Evolutionary conservation across 768 basidiomycete genomes (phyloP), one percentile per base, ranked within the genome.

Genomic region (Boletus sp.): DNA sequence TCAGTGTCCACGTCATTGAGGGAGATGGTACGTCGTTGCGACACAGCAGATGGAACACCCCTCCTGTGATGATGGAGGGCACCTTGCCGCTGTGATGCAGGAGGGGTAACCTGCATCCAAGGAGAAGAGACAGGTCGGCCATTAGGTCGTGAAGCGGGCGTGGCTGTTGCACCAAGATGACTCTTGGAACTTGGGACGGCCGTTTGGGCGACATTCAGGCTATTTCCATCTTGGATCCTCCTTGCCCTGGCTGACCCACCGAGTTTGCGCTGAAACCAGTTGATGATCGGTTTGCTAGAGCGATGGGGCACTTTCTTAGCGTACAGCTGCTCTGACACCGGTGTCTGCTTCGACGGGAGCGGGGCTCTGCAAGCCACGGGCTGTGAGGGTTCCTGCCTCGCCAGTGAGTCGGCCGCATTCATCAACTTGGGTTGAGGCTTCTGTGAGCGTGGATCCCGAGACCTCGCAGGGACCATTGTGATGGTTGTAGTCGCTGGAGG

Each of bases 211-310:
- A 54, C 42, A 25, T 47, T 52, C 50, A 63, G n/a, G 45, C 43
- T n/a, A 34, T 49, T 61, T 45, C 63, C 67, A 44, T 77, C 75
- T 10, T 73, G 70, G 15, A 69, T 71, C 51, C 84, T 78, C 69
- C 85, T 84, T 21, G 75, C 63, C 56, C 80, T 82, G 35, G 77
- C 83, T 21, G 85, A 79, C 25, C 88, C 88, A 34, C 84, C 85
- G 14, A 93, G 77, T 70, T 93, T 93, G 59, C 89, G 83, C 64
- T 93, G 90, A 56, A 93, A 84, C 91, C 91, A 93, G 62, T 90
- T 88, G 63, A 93, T 85, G 62, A 93, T 87, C 9, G 91, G 91
- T 67, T 90, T 89, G 69, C 90, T 87, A 17, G 87, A 83, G 37
- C 86, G 83, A 45, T 83, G 80, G 51, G 84, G 72, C 7, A 81